Evolutionary conservation across 257 asterid genomes (phyloP).

Genomic region (Verbascum thapsus): DNA sequence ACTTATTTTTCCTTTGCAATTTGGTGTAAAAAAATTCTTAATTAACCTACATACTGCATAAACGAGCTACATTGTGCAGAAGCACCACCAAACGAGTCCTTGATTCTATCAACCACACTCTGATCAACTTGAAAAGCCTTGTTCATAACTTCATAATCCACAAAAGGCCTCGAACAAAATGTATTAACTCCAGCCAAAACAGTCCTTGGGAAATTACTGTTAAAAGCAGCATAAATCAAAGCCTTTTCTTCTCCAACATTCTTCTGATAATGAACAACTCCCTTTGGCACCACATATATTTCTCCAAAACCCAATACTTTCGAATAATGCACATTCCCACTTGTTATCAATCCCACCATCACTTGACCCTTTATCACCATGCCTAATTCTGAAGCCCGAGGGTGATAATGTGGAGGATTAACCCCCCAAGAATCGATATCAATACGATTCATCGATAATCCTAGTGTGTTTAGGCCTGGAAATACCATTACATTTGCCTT

Average conservation of each 20-base stretch:
- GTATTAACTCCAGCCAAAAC: constrained; percentile 34
- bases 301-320: constrained; percentile 45
- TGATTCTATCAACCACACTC: constrained; percentile 44
- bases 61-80: too few species aligned
- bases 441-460: constrained; percentile 61
- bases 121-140: constrained; percentile 50
- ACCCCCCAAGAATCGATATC: constrained; percentile 49
- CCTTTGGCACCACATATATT: constrained; percentile 62
- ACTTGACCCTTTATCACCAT: constrained; percentile 48
- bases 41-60: too few species aligned
- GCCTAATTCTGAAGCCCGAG: constrained; percentile 56
- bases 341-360: constrained; percentile 52
- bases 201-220: constrained; percentile 61
- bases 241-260: constrained; percentile 56
- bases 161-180: constrained; percentile 52
- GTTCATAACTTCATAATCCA: constrained; percentile 50
- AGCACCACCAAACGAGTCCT: constrained; percentile 47
- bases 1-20: too few species aligned
- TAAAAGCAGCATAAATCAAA: constrained; percentile 49
- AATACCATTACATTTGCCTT: constrained; percentile 46
- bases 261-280: constrained; percentile 62
- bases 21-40: too few species aligned
- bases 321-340: constrained; percentile 38
- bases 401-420: constrained; percentile 63
- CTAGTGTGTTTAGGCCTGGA: constrained; percentile 64